Evolutionary conservation across 768 basidiomycete genomes (phyloP), one percentile per base, ranked within the genome.

Genomic region (Termitomyces sp.): DNA sequence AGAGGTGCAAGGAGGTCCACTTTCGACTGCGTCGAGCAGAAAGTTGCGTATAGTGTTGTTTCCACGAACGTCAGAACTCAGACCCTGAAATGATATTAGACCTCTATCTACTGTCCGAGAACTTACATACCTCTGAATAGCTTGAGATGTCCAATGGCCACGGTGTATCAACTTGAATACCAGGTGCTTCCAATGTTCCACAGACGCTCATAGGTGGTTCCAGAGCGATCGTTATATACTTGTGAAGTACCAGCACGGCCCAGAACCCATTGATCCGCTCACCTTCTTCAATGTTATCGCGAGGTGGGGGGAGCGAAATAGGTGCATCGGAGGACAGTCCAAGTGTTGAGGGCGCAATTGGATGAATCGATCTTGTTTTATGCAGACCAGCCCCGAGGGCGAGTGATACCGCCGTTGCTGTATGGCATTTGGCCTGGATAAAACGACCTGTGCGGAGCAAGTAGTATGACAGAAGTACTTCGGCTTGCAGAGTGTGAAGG

Each of bases 231-330:
- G 82, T 75, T 64, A 85, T 79, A 66, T 79, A 79, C 57, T 85
- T 83, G 71, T 88, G 86, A 57, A 88, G 76, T 52, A 76, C 73
- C 63, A 84, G 81, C 7, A 84, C 84, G 0, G 82, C 74, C 88
- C 88, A 89, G 69, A 89, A 89, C 0, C 79, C 84, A 58, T 84
- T 84, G 60, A 89, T 86, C 36, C 85, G 78, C 67, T 89, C 87
- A 20, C 83, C 86, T 68, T 88, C 85, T 62, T 87, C 87, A n/a
- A 84, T 68, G 28, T 71, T 64, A 66, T 83, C 80, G 18, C 46
- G 77, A 65, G 67, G 80, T 65, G n/a, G 75, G 66, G 65, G 70
- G 20, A 84, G 70, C 2, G 73, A 70, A 63, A 81, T 73, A 55
- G 84, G 75, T 12, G 81, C 74, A 63, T 75, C 72, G 67, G 81